These are phyloP conservation scores for Corinectria fuckeliana DNA, from an alignment of 2,329 filamentous ascomycete genomes.

Conservation along the genomic window DNA sequence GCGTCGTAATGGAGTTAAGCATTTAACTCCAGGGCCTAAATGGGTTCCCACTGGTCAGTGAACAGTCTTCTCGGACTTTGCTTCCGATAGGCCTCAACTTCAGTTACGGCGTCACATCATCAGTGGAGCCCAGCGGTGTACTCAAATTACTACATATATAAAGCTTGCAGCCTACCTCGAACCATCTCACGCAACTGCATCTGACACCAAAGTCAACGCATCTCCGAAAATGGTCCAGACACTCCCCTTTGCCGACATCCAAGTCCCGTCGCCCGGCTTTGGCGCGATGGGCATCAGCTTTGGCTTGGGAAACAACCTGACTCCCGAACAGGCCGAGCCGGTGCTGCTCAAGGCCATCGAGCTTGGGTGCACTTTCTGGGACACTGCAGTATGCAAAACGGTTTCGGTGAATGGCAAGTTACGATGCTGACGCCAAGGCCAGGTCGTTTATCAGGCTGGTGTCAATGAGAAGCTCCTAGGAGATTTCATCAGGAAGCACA, in stretches of 20 bases:
- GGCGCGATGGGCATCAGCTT: not conserved
- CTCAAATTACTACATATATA: not conserved
- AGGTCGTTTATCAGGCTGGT: slow-evolving; percentile 55
- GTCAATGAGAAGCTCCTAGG: slow-evolving; percentile 58
- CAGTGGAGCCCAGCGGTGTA: not conserved
- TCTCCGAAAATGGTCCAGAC: not conserved
- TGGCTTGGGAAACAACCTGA: not conserved
- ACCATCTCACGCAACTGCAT: not conserved
- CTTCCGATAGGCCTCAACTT: not conserved
- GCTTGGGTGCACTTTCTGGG: not conserved
- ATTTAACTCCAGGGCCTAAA: not conserved
- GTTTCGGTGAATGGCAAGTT: not conserved
- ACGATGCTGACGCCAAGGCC: not conserved
- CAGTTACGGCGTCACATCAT: not conserved
- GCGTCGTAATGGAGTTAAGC: not conserved
- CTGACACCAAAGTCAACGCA: not conserved
- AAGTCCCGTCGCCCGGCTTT: not conserved
- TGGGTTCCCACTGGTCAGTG: not conserved
- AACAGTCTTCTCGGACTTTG: not conserved
- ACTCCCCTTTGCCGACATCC: not conserved
- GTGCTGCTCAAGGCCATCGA: not conserved
- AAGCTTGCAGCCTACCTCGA: not conserved
- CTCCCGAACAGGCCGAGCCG: not conserved
- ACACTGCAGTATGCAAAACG: not conserved
- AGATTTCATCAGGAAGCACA: slow-evolving; percentile 58